These are phyloP conservation scores for Gnetum montanum DNA, from an alignment of 75 land plant species.

Conservation along the genomic window DNA sequence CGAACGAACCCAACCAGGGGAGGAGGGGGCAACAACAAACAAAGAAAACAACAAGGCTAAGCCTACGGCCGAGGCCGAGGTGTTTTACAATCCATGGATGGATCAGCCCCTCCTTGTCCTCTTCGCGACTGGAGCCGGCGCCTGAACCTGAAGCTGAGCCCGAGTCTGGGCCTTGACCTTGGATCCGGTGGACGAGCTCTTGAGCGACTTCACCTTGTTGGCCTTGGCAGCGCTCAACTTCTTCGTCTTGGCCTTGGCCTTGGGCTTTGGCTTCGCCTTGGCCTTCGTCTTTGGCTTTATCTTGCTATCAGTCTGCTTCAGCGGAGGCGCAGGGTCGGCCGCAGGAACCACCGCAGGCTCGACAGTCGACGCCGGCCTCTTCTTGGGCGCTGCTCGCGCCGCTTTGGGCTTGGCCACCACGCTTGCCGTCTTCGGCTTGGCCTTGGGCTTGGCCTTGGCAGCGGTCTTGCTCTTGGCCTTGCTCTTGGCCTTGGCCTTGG, in stretches of 20 bases:
- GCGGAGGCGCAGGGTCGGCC: not conserved
- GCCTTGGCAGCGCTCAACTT: not conserved
- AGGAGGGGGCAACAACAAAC: too few relatives aligned
- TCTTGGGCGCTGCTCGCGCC: not conserved
- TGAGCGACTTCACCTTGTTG: not conserved
- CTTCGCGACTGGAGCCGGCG: not conserved
- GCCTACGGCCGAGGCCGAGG: too few relatives aligned
- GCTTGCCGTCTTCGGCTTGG: not conserved
- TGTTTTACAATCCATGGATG: too few relatives aligned
- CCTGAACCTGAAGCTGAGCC: too few relatives aligned
- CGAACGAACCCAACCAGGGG: too few relatives aligned
- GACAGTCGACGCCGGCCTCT: not conserved
- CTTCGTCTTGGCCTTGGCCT: not conserved
- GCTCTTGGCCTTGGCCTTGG: conserved; percentile 2
- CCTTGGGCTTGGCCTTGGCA: conserved; percentile 7
- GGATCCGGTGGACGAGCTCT: not conserved
- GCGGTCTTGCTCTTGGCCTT: conserved; percentile 1
- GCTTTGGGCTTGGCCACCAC: not conserved
- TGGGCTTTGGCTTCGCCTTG: not conserved
- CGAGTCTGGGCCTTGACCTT: not conserved
- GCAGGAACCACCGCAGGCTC: not conserved
- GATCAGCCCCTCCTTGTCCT: not conserved
- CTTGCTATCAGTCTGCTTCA: not conserved
- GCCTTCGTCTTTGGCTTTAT: not conserved
- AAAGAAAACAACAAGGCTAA: too few relatives aligned